phyloP scores from a whole-genome alignment of 2,329 filamentous ascomycete species.

The Magnaporthiopsis rhizophila region DNA sequence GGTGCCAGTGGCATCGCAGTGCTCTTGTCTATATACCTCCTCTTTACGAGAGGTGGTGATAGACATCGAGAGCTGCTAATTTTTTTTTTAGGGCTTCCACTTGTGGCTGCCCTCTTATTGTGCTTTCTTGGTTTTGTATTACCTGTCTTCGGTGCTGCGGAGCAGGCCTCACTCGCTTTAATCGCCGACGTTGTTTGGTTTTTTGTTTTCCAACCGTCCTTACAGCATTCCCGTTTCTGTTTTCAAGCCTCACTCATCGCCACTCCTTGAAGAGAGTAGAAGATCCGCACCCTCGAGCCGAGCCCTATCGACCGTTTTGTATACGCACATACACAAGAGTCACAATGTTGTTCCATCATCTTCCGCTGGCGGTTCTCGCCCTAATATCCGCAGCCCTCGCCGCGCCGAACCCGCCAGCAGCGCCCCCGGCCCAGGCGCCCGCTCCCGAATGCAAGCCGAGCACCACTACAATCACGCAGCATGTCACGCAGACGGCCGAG shows the following conservation, averaged over 20 bases:
- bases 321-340: too few relatives aligned
- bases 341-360: neutral
- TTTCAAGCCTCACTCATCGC: neutral
- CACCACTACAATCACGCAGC: neutral
- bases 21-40: too few relatives aligned
- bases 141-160: slow-evolving; percentile 2
- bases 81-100: too few relatives aligned
- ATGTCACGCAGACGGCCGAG: neutral
- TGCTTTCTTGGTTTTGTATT: too few relatives aligned
- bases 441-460: neutral
- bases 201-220: neutral
- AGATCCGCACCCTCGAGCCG: too few relatives aligned
- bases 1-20: neutral
- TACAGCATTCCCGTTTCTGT: neutral
- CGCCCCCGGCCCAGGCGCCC: neutral
- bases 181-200: neutral
- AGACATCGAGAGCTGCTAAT: too few relatives aligned
- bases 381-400: slow-evolving; percentile 1
- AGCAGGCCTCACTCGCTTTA: slow-evolving; percentile 3
- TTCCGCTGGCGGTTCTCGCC: neutral
- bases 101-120: too few relatives aligned
- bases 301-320: too few relatives aligned
- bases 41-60: too few relatives aligned
- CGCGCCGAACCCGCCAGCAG: neutral
- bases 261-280: too few relatives aligned